Evolutionary conservation across 257 asterid species (phyloP), one percentile per base, ranked within the genome.

Genomic region (Fraxinus cuspidata): DNA sequence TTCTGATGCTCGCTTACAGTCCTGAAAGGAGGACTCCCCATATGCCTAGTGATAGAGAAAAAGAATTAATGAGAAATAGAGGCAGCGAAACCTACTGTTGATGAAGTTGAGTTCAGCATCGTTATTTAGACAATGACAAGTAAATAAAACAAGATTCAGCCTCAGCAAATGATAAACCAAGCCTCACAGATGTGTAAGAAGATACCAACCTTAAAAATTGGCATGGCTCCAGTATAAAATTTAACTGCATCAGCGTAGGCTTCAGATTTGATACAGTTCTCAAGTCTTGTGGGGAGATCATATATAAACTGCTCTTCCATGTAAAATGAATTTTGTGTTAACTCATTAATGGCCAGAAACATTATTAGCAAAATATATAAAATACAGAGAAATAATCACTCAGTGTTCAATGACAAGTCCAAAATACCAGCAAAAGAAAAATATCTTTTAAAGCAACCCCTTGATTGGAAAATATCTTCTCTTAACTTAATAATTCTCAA

Each of bases 211-310:
- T 91, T 88, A 86, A 96, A 96, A 75, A 96, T 93, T 69, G 99
- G 99, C 85, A 87, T 90, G 75, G 99, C 99, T 83, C 99, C 99
- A 42, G 86, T 93, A 82, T 96, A 96, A 71, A 84, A 96, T 84
- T 90, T 96, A 82, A 93, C 97, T 9, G 99, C 99, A 83, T 96
- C 99, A 42, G 95, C 93, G 78, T 96, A 96, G 85, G 99, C 89
- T 86, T 90, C 98, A 73, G 99, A 83, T 89, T 89, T 93, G 87
- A 93, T 91, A 84, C 97, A 96, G 86, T 92, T 93, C 74, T 91
- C 94, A 71, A 96, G 97, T 80, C 96, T 87, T 76, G 94, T 75
- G 64, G 99, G 99, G 78, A 96, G 90, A 81, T 96, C 99, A 63
- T 96, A 96, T 82, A 96, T 96, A 86, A 96, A 92, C 99, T 96